Conservation (phyloP, 2,329 filamentous ascomycete genomes). For the Trichophyton equinum region DNA sequence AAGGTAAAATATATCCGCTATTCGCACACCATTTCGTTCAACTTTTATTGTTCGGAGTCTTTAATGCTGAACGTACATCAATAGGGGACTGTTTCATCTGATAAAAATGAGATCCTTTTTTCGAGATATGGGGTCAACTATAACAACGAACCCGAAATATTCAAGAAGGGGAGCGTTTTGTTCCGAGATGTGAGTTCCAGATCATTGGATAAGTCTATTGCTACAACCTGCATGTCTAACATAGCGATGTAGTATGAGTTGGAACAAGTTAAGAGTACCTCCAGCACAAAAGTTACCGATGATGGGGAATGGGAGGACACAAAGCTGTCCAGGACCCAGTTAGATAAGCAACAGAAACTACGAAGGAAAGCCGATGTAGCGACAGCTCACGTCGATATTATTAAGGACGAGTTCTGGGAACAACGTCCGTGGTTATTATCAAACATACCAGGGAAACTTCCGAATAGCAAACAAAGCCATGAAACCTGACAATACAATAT, state of each 20-base stretch:
- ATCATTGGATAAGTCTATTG: neutral
- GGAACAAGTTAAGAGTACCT: conserved; percentile 40
- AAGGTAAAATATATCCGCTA: conserved; percentile 38
- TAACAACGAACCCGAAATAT: conserved; percentile 89
- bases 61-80: conserved; percentile 1
- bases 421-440: conserved; percentile 71
- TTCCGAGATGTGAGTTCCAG: conserved; percentile 58
- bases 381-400: conserved; percentile 81
- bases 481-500: no score
- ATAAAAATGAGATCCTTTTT: conserved; percentile 96
- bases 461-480: conserved; percentile 33
- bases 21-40: neutral
- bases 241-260: conserved; percentile 49
- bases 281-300: conserved; percentile 33
- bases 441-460: conserved; percentile 58
- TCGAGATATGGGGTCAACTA: conserved; percentile 86
- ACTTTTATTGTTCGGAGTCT: neutral
- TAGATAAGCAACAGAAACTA: conserved; percentile 70
- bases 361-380: conserved; percentile 68
- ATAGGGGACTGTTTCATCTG: conserved; percentile 66
- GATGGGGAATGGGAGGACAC: conserved; percentile 22
- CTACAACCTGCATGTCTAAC: neutral
- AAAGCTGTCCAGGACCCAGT: conserved; percentile 61
- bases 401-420: conserved; percentile 91
- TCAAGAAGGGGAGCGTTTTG: conserved; percentile 82